Evolutionary conservation across 176 grass and related monocot species (phyloP), one percentile per base, ranked within the genome.

Genomic region (Chrysopogon serrulatus): DNA sequence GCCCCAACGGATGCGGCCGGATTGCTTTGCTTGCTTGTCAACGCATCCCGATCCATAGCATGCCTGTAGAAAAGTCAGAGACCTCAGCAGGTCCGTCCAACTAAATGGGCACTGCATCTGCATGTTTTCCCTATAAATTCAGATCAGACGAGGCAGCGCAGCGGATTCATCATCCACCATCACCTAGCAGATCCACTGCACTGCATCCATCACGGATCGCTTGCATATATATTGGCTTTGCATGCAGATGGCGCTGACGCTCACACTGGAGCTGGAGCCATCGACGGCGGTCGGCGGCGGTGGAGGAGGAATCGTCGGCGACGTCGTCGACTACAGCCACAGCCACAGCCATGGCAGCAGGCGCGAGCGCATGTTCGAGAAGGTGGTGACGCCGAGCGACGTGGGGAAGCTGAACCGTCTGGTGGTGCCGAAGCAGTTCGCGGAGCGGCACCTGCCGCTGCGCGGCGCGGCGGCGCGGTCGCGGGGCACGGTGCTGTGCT

Each of bases 371-470:
- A 48, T 89, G 65, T 89, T 89, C 16, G 87, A 89, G 65, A 89
- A 89, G 51, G 81, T 89, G 0, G 83, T 90, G 82, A 86, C 88
- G 45, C 88, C 88, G 19, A 89, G 87, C 74, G 87, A 89, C 42
- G 87, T 89, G 7, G 88, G 88, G 15, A 90, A 86, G 64, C 88
- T 90, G 47, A 90, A 90, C 83, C 80, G 89, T 1, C 75, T 91
- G 27, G 92, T 94, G 47, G 88, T 94, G 42, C 92, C 92, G 0
- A 91, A 94, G 81, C 92, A 91, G 18, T 78, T 88, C 62, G 88
- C 92, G 3, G 88, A 94, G 68, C 71, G 81, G 61, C 79, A 94
- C 82, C 88, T 94, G 4, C 78, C 76, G 8, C 69, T 70, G 45
- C 79, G 37, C 0, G 48, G 80, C 28, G 57, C 86, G 24, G 80